These are phyloP conservation scores for Backusella macrospora DNA, from an alignment of 192 early-diverging fungal genomes.

Conservation along the genomic window DNA sequence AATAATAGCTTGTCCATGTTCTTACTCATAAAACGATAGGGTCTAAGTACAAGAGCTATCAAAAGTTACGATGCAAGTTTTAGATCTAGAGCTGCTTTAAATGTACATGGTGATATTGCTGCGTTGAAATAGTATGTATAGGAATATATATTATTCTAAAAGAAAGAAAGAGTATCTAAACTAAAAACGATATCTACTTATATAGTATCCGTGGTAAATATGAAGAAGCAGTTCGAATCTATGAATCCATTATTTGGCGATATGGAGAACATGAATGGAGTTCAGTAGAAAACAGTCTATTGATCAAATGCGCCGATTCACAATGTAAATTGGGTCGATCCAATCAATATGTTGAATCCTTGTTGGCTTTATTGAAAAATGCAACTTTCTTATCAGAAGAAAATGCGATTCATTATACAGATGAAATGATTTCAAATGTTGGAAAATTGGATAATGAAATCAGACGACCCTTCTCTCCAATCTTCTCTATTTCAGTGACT, in stretches of 20 bases:
- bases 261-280: slow-evolving; percentile 67
- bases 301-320: slow-evolving; percentile 70
- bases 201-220: slow-evolving; percentile 63
- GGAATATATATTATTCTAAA: background rate
- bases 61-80: slow-evolving; percentile 70
- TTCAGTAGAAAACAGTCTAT: slow-evolving; percentile 62
- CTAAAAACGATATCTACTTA: background rate
- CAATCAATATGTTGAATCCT: slow-evolving; percentile 50
- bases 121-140: slow-evolving; percentile 71
- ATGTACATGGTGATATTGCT: slow-evolving; percentile 78
- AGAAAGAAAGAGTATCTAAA: background rate
- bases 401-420: slow-evolving; percentile 46
- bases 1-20: background rate
- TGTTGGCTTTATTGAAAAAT: slow-evolving; percentile 55
- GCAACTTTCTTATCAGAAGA: slow-evolving; percentile 47
- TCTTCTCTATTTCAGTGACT: slow-evolving; percentile 54
- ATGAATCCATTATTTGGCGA: slow-evolving; percentile 60
- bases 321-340: slow-evolving; percentile 55
- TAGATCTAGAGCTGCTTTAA: slow-evolving; percentile 60
- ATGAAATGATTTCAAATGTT: slow-evolving; percentile 49
- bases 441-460: slow-evolving; percentile 49
- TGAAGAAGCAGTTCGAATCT: slow-evolving; percentile 62
- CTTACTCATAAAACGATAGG: slow-evolving; percentile 37
- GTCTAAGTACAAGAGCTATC: slow-evolving; percentile 64
- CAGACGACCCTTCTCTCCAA: slow-evolving; percentile 51